Percentiles rank a stretch among this genome's conserved stretches.
Conservation (phyloP, 2,329 filamentous ascomycete genomes). For the Plectosphaerella cucumerina region DNA sequence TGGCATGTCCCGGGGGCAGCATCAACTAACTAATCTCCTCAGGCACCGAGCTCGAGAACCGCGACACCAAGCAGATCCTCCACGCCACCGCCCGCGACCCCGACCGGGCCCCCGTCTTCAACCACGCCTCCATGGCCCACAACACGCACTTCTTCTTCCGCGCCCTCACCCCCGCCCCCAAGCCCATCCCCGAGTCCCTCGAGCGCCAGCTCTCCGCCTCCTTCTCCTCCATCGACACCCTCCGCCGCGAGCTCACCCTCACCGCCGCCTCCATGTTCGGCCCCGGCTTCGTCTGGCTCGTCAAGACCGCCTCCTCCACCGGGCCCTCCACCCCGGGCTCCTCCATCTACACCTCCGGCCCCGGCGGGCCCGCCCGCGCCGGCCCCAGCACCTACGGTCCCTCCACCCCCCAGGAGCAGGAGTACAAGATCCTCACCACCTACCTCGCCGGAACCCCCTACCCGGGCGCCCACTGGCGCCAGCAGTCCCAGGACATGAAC, state of each 20-base stretch:
- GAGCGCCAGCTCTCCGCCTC: constrained; percentile 56
- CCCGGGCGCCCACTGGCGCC: constrained; percentile 76
- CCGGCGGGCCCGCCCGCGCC: constrained; percentile 72
- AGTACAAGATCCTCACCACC: constrained; percentile 73
- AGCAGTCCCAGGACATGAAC: constrained; percentile 67
- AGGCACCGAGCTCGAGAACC: constrained; percentile 55
- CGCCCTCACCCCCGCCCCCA: constrained; percentile 37
- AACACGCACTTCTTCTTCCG: constrained; percentile 87
- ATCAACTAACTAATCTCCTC: background rate
- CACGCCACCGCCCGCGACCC: constrained; percentile 77
- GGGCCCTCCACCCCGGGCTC: constrained; percentile 67
- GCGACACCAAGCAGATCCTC: constrained; percentile 62
- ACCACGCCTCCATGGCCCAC: constrained; percentile 92
- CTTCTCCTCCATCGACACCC: constrained; percentile 80
- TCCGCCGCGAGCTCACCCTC: constrained; percentile 73
- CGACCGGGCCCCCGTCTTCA: constrained; percentile 76
- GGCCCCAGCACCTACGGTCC: constrained; percentile 92
- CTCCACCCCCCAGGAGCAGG: constrained; percentile 92
- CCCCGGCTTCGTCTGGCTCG: constrained; percentile 94
- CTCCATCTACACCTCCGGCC: constrained; percentile 77
- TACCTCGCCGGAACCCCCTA: constrained; percentile 92
- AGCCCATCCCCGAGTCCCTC: constrained; percentile 53
- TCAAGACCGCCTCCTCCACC: constrained; percentile 49
- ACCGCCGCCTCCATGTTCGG: constrained; percentile 92
- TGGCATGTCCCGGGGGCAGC: no score